phyloP scores from a whole-genome alignment of 768 basidiomycete species.

The Rhodotorula babjevae region DNA sequence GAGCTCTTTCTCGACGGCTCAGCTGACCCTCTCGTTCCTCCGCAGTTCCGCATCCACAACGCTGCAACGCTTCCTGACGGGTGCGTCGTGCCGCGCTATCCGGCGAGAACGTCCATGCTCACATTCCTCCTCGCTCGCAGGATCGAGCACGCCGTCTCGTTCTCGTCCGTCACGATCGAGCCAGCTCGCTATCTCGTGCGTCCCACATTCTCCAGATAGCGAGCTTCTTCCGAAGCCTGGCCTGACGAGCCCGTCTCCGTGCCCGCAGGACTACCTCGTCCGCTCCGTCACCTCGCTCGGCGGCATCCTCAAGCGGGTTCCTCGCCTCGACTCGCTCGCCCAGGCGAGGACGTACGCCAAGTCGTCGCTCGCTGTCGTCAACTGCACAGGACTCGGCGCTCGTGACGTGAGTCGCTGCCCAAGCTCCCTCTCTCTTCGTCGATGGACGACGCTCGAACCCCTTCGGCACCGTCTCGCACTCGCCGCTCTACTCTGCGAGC shows the following conservation, averaged over 20 bases:
- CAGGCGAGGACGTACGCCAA: slow-evolving; percentile 12
- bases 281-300: slow-evolving; percentile 37
- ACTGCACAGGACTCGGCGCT: slow-evolving; percentile 47
- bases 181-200: slow-evolving; percentile 40
- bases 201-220: too few relatives aligned
- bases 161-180: slow-evolving; percentile 48
- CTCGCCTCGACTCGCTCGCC: slow-evolving; percentile 39
- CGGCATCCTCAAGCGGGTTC: slow-evolving; percentile 38
- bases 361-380: slow-evolving; percentile 35
- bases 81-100: not conserved
- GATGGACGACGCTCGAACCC: too few relatives aligned
- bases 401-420: slow-evolving; percentile 5
- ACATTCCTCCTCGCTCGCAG: not conserved
- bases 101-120: not conserved
- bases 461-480: too few relatives aligned
- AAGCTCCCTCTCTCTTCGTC: not conserved
- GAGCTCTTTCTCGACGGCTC: not conserved
- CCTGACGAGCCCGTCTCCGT: not conserved
- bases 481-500: too few relatives aligned
- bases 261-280: slow-evolving; percentile 40
- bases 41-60: slow-evolving; percentile 30
- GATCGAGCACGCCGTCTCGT: slow-evolving; percentile 43
- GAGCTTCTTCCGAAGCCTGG: too few relatives aligned
- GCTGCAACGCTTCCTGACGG: not conserved
- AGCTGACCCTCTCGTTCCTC: not conserved